Evolutionary conservation across 306 rosid genomes (phyloP), one percentile per base, ranked within the genome.

Genomic region (Lagenaria siceraria): DNA sequence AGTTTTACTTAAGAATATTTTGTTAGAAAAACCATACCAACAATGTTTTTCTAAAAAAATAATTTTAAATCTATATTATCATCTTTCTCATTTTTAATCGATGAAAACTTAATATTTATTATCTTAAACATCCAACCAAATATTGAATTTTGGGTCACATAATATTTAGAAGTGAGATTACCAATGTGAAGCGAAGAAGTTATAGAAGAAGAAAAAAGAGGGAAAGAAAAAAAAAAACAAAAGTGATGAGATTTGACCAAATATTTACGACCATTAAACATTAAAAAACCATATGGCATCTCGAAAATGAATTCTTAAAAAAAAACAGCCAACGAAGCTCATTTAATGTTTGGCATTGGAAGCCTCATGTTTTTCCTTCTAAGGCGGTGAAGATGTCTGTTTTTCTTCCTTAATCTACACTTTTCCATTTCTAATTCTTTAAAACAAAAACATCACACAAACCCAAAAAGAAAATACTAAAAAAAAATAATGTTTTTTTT

Each of bases 341-440:
- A 85, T 89, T 91, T 64, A 89, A 87, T 89, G 91, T 77, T 53
- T 6, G 43, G 78, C 87, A 52, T 89, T 78, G 89, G 87, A 85
- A 80, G 79, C 53, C 89, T 88, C 90, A 81, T 84, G 88, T 87
- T 82, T 83, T 85, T 76, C 84, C 90, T 87, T 84, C 81, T 79
- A 85, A 82, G 70, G 72, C 84, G 91, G 89, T 87, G 89, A 84
- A 87, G 87, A 93, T 93, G 97, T 93, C 97, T 90, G 97, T 93
- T 85, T 43, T 43, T 43, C 73, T 77, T 74, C 49, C 69, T 14
- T 89, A 61, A 40, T 93, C 82, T 79, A 22, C 75, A 42, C 36
- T 69, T 69, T 40, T 42, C 7, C 10, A 21, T 22, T 69, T 69
- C 29, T n/a, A 21, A 33, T 40, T 11, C 22, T 21, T 69, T 53